Base-by-base conservation (phyloP, 2,329 filamentous ascomycete genomes). In the Epichloe scottii region DNA sequence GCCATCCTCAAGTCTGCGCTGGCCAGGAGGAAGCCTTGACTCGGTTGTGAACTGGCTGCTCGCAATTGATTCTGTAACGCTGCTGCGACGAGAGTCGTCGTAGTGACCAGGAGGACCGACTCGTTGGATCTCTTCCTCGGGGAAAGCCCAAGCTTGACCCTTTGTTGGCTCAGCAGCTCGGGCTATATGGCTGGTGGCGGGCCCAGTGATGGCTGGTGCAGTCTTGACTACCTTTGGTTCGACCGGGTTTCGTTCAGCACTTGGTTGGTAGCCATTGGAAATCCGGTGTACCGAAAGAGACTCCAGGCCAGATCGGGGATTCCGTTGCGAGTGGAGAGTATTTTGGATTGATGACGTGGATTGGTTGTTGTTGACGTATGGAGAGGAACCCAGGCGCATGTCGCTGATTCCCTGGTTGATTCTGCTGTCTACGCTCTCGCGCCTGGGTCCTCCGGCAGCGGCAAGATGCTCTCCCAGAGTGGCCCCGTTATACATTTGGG, bases 141-240 rank as follows among this genome's bases (percentile, higher is more conserved):
- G 86, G 58, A 90, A 90, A 57, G 87, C 87, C 86, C 87, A 91
- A 4, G 87, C 84, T 63, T 85, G 86, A 63, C 87, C 87, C 65
- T 89, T 89, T 11, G 85, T 90, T 5, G 87, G 86, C 63, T 88
- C 84, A 33, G 85, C 82, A 39, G 87, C 87, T 58, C 72, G 82
- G 61, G 79, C 84, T 70, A 76, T 87, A 61, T 71, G 79, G 67
- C 74, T 78, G 49, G 71, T 82, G 57, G 74, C 84, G 55, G 72
- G 85, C 57, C 85, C 85, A 26, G 84, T 87, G 59, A 91, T 91
- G 8, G 85, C 80, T 5, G 87, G 87, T 3, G 87, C 87, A 2
- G 82, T 83, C 56, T 83, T 77, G 49, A 78, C 71, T 8, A 74
- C 72, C 62, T 76, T 80, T 11, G 68, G 63, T 23, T 81, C 76